phyloP scores from a whole-genome alignment of 139 green algal species.

The Chara braunii region DNA sequence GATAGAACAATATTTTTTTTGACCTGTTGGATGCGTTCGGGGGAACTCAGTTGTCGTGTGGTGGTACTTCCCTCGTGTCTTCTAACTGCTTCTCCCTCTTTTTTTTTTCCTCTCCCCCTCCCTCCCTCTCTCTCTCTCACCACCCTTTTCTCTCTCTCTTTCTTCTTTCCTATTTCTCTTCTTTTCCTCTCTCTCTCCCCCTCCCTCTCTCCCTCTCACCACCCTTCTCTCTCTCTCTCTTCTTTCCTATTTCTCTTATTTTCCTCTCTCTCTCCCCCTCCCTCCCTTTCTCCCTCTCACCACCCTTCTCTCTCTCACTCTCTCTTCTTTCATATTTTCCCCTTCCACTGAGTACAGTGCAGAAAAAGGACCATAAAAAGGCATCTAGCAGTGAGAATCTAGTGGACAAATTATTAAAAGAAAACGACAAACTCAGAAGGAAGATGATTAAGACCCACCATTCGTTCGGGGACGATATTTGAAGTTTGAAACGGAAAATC shows the following conservation, averaged over 20 bases:
- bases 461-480: too few species aligned
- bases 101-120: background rate
- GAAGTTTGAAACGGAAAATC: too few species aligned
- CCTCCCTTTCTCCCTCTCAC: background rate
- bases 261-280: constrained; percentile 1
- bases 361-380: background rate
- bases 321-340: background rate
- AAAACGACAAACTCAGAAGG: background rate
- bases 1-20: too few species aligned
- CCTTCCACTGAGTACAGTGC: background rate
- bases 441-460: background rate
- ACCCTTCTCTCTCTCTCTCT: background rate
- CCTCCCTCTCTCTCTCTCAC: background rate
- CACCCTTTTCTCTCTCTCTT: background rate
- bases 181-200: background rate
- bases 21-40: too few species aligned
- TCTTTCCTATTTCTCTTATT: background rate
- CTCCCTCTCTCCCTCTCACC: background rate
- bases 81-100: too few species aligned
- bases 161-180: background rate
- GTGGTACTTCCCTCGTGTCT: too few species aligned
- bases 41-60: too few species aligned
- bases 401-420: background rate
- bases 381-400: background rate
- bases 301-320: background rate